Base-by-base conservation (phyloP, 176 grass and related monocot species). In the Tuctoria greenei region DNA sequence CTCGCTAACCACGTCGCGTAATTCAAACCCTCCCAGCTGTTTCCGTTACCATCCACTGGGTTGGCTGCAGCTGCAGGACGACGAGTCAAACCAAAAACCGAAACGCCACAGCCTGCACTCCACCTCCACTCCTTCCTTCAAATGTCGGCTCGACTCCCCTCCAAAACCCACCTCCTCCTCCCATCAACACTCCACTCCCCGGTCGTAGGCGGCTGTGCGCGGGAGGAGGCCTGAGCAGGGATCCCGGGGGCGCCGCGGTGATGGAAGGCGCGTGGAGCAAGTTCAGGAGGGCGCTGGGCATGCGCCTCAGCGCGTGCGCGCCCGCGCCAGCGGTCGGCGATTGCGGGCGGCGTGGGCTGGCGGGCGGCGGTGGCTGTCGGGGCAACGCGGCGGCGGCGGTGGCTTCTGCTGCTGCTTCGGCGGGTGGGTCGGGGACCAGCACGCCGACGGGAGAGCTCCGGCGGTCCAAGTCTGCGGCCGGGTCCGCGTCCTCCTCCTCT, bases 211-310 rank as follows among this genome's bases (percentile, higher is more conserved):
- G 18, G 42, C 38, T 45, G 71, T 36, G 37, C n/a, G 7, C 11
- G 13, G 1, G n/a, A 47, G 45, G 13, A 47, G 45, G 13, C 45
- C 45, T 47, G 45, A 47, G 45, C 7, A 13, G 24, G 10, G 18
- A 9, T 10, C 35, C 35, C 16, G 31, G 6, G 20, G 39, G 71
- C 10, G 46, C 50, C 4, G 61, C 57, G 40, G 73, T 12, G 79
- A 93, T 97, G 91, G 91, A 87, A 72, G 66, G 81, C 63, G 81
- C 81, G 73, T 97, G 95, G 94, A 93, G 85, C 86, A 83, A 81
- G 64, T 88, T 83, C 16, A 93, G 85, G 91, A 69, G 44, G 84
- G 84, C 86, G 70, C 47, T 97, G 71, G 84, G 86, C 21, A 34
- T 81, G 47, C 69, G 85, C 14, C 80, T 97, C 69, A 86, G 84